phyloP scores from a whole-genome alignment of 176 grass and related monocot species.

The Hyparrhenia diplandra region DNA sequence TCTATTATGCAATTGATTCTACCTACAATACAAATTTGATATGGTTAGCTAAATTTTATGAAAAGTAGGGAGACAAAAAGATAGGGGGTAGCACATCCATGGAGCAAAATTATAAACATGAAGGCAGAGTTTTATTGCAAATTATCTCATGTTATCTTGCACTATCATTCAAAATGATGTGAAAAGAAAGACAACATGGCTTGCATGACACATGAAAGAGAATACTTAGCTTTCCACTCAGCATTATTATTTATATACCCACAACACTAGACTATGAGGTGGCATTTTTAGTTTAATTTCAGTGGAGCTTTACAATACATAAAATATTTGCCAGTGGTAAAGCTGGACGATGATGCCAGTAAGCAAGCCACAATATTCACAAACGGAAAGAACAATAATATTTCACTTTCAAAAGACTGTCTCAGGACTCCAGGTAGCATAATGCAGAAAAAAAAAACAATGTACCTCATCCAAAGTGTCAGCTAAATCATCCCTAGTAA shows the following conservation, averaged over 20 bases:
- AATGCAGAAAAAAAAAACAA: no score
- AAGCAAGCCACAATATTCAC: not conserved
- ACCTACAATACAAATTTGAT: not conserved
- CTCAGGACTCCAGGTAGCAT: not conserved
- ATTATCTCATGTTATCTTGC: not conserved
- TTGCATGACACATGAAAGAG: not conserved
- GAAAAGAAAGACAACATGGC: not conserved
- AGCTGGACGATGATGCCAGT: not conserved
- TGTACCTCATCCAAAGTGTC: conserved; percentile 85
- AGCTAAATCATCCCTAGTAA: conserved; percentile 82
- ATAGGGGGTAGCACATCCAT: not conserved
- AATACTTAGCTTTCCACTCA: not conserved
- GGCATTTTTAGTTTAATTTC: not conserved
- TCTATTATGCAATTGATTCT: not conserved
- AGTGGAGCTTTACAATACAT: not conserved
- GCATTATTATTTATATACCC: not conserved
- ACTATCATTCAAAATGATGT: not conserved
- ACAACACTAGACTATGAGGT: not conserved
- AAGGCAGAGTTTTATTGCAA: not conserved
- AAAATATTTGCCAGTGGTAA: not conserved
- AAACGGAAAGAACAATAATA: not conserved
- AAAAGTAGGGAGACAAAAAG: not conserved
- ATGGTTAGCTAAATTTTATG: not conserved
- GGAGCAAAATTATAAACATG: conserved; percentile 4
- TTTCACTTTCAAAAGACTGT: not conserved